A percentile compares a stretch with the other conserved stretches of the same genome.
Conservation (phyloP, 371 early-diverging fungal genomes). For the Rhizopus microsporus region DNA sequence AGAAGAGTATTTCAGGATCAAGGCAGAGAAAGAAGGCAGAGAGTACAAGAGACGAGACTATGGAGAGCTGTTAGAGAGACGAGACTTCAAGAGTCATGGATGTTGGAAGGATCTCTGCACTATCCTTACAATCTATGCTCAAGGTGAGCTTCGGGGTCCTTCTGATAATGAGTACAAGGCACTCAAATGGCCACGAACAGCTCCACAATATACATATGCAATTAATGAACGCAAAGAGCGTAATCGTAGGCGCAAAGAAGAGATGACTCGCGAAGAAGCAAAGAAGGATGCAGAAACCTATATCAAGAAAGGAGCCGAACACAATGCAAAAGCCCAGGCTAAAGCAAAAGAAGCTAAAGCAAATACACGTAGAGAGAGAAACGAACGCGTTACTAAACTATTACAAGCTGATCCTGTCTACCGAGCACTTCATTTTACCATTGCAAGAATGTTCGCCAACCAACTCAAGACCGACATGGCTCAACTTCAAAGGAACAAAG, state of each 20-base stretch:
- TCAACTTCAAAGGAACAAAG: slow-evolving; percentile 33
- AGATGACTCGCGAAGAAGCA: slow-evolving; percentile 7
- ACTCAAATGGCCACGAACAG: slow-evolving; percentile 19
- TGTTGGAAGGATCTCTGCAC: slow-evolving; percentile 63
- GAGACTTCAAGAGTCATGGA: slow-evolving; percentile 38
- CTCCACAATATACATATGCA: too few relatives aligned
- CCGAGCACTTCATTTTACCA: slow-evolving; percentile 48
- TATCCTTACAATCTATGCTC: slow-evolving; percentile 38
- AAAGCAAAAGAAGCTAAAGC: slow-evolving; percentile 24
- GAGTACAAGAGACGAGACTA: slow-evolving; percentile 15
- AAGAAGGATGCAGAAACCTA: slow-evolving; percentile 5
- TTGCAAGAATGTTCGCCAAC: slow-evolving; percentile 53
- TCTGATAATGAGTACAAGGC: slow-evolving; percentile 14
- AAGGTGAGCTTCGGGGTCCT: slow-evolving; percentile 27
- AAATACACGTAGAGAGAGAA: slow-evolving; percentile 15
- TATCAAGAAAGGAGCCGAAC: slow-evolving; percentile 15
- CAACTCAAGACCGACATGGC: slow-evolving; percentile 49
- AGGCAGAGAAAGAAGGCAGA: slow-evolving; percentile 24
- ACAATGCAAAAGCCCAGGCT: slow-evolving; percentile 17
- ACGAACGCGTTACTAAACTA: slow-evolving; percentile 20
- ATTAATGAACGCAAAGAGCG: too few relatives aligned
- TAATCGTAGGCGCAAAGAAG: not conserved
- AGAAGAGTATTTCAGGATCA: slow-evolving; percentile 12
- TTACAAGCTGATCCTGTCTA: slow-evolving; percentile 34
- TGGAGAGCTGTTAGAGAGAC: slow-evolving; percentile 9